Percentiles rank a stretch among this genome's conserved stretches.
Evolutionary conservation across 106 monocot species (phyloP).

Genomic region (Dactylorhiza incarnata): DNA sequence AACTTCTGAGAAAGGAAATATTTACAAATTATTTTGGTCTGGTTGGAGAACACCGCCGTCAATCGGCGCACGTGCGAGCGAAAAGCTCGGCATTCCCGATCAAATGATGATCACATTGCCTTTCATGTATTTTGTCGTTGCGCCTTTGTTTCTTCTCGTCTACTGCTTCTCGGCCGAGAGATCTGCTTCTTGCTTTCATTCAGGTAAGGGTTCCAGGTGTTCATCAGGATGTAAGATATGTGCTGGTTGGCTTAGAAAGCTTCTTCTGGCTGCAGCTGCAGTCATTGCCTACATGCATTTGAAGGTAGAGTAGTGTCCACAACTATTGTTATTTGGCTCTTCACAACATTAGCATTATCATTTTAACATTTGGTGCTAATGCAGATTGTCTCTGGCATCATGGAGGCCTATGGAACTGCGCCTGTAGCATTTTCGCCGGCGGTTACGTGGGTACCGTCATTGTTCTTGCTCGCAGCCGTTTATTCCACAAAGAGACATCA

Average conservation of each 20-base stretch:
- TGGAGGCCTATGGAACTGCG: conserved; percentile 29
- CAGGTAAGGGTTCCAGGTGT: conserved; percentile 12
- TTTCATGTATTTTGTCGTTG: conserved; percentile 71
- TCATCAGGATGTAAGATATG: background rate
- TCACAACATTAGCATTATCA: background rate
- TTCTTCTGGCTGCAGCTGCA: conserved; percentile 36
- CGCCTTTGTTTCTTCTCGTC: conserved; percentile 52
- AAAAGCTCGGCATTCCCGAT: conserved; percentile 44
- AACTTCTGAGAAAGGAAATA: conserved; percentile 49
- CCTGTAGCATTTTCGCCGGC: conserved; percentile 35
- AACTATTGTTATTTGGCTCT: background rate
- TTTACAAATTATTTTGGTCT: conserved; percentile 46
- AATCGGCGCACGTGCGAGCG: background rate
- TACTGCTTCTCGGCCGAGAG: conserved; percentile 50
- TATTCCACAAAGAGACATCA: conserved; percentile 16
- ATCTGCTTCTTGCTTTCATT: conserved; percentile 26
- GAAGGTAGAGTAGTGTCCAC: conserved; percentile 33
- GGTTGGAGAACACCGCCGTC: conserved; percentile 44
- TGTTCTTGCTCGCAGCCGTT: conserved; percentile 28
- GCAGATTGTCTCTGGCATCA: conserved; percentile 18
- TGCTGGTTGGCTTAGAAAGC: background rate
- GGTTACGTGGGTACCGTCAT: conserved; percentile 27
- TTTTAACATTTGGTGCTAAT: background rate
- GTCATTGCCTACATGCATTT: conserved; percentile 38
- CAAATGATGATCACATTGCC: conserved; percentile 58